Evolutionary conservation across 371 early-diverging fungal genomes (phyloP), one percentile per base, ranked within the genome.

Genomic region (Paraphysoderma sedebokerense): DNA sequence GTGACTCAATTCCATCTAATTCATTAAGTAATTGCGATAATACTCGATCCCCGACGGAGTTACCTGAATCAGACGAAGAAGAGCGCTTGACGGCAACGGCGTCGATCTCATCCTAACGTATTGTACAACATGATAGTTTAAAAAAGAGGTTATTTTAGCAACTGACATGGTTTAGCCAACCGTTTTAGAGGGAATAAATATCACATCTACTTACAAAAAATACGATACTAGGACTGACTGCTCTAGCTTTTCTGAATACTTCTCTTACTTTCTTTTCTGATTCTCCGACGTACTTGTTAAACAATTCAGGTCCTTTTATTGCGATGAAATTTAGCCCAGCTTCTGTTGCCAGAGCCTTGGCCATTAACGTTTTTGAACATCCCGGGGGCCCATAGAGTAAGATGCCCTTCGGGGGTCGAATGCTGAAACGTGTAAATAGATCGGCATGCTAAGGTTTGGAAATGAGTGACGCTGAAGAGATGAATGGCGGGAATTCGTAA

Each of bases 201-300:
- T 24, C 22, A 51, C 42, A 20, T 39, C 44, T 20, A 58, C 77
- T 68, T 75, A 84, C 98, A 66, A 98, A 93, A 59, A 98, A 98
- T 1, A 98, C 73, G 50, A 98, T 95, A 1, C 92, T 82, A 0
- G 98, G 98, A 0, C 89, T 79, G 2, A 91, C 89, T 0, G 85
- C 85, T 13, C 96, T 66, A 9, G 98, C 98, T 62, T 87, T 85
- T 39, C 81, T 69, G 57, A 98, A 98, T 19, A 95, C 78, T 49
- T 87, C 85, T n/a, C 82, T 76, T 2, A 98, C 85, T 2, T 92
- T 90, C 60, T 92, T 92, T 63, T 97, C 98, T 1, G 91, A 91
- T 57, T 98, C 97, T 42, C 98, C 98, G 3, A 98, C 98, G 85
- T 87, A 97, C 62, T 92, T 93, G 67, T 85, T 91, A 55, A 93